Evolutionary conservation across 257 asterid species (phyloP).

Genomic region (Fraxinus excelsior): DNA sequence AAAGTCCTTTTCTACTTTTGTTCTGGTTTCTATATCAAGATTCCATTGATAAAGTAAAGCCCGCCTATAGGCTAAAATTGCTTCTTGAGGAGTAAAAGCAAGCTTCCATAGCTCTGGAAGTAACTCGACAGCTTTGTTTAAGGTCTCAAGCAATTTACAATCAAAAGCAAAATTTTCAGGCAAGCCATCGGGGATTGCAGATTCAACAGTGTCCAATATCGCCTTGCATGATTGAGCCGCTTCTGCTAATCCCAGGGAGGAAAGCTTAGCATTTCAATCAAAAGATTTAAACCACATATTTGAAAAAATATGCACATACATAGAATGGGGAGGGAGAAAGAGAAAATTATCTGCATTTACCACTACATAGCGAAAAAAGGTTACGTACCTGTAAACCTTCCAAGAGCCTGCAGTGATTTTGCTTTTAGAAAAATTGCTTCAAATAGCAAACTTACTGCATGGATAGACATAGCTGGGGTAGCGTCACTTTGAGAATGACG

Average conservation of each 20-base stretch:
- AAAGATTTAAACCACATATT: background rate
- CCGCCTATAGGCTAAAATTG: conserved; percentile 65
- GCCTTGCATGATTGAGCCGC: conserved; percentile 84
- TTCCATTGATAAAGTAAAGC: conserved; percentile 84
- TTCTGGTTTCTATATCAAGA: conserved; percentile 61
- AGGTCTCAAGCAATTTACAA: conserved; percentile 64
- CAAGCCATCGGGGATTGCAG: conserved; percentile 72
- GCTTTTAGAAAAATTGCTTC: conserved; percentile 93
- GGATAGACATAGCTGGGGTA: conserved; percentile 79
- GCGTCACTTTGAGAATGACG: conserved; percentile 75
- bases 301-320: background rate
- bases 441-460: conserved; percentile 82
- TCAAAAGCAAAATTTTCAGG: conserved; percentile 62
- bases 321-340: background rate
- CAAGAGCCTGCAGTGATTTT: conserved; percentile 75
- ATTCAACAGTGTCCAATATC: conserved; percentile 78
- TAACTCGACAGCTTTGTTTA: conserved; percentile 76
- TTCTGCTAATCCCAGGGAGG: conserved; percentile 46
- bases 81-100: conserved; percentile 62
- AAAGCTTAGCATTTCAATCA: conserved; percentile 6
- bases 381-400: conserved; percentile 72
- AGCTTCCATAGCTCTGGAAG: conserved; percentile 85
- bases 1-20: conserved; percentile 68
- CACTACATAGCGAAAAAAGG: conserved; percentile 17
- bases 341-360: background rate